Conservation (phyloP, 192 early-diverging fungal genomes). For the Gonapodya prolifera region DNA sequence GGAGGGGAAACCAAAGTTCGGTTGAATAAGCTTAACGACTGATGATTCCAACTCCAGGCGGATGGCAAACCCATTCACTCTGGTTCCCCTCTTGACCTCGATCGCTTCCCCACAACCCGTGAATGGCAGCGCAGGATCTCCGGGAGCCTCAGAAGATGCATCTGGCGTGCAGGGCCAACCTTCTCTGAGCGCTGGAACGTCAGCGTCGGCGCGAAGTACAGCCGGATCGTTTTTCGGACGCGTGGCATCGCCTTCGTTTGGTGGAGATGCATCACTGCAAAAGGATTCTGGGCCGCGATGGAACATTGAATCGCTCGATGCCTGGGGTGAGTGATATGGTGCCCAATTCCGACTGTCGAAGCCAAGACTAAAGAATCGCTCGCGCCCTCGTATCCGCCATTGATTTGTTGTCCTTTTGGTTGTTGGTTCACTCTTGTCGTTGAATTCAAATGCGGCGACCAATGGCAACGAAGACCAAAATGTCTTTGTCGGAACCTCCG, state of each 20-base stretch:
- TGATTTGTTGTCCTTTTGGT: no score
- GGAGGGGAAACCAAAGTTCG: no score
- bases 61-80: background rate
- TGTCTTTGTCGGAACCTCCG: slow-evolving; percentile 62
- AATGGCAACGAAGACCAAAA: slow-evolving; percentile 39
- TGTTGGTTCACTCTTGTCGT: no score
- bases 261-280: background rate
- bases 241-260: background rate
- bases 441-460: no score
- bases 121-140: background rate
- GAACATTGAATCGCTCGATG: background rate
- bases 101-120: background rate
- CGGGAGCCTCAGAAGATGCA: background rate
- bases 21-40: no score
- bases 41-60: no score
- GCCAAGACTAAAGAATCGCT: no score
- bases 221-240: background rate
- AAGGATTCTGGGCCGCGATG: background rate
- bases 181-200: background rate
- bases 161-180: background rate
- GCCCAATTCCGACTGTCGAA: no score
- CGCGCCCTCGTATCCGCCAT: no score
- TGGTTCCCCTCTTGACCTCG: background rate
- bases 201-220: background rate
- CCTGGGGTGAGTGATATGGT: background rate